Percentiles rank a stretch among this genome's conserved stretches.
phyloP scores from a whole-genome alignment of 129 eudicot genomes.

The Lonicera japonica region DNA sequence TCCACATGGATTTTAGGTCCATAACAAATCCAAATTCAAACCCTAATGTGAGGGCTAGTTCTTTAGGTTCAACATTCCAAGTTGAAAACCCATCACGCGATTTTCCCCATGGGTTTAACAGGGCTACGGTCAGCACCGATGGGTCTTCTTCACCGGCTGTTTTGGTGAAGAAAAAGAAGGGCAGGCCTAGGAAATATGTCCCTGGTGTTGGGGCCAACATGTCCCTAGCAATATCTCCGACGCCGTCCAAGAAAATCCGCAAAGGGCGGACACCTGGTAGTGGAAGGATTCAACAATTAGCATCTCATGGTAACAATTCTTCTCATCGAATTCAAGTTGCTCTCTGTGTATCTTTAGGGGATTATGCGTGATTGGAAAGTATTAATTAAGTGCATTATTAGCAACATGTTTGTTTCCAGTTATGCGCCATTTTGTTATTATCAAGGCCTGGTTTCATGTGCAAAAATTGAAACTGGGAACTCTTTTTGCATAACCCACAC shows the following conservation, averaged over 20 bases:
- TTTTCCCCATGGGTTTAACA: conserved; percentile 37
- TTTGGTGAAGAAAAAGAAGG: conserved; percentile 69
- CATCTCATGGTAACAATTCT: conserved; percentile 56
- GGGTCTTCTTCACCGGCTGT: no score
- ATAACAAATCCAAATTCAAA: conserved; percentile 10
- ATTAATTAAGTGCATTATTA: no score
- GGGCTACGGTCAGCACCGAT: conserved; percentile 11
- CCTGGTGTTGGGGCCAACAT: conserved; percentile 62
- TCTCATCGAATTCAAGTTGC: no score
- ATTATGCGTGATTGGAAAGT: no score
- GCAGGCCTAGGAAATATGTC: conserved; percentile 82
- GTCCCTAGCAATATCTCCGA: conserved; percentile 43
- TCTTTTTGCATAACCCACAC: no score
- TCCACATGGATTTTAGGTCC: conserved; percentile 46
- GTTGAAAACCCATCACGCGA: conserved; percentile 46
- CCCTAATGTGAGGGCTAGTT: conserved; percentile 39
- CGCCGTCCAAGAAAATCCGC: conserved; percentile 33
- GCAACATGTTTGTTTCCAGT: no score
- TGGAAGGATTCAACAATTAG: conserved; percentile 83
- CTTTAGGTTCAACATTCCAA: conserved; percentile 53
- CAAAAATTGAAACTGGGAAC: no score
- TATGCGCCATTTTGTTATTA: no score
- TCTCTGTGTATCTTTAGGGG: no score
- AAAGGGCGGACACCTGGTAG: conserved; percentile 87
- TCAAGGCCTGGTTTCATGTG: no score